Percentiles rank a stretch among this genome's conserved stretches.
phyloP scores from a whole-genome alignment of 2,329 filamentous ascomycete genomes.

The Fusarium lyarnte region DNA sequence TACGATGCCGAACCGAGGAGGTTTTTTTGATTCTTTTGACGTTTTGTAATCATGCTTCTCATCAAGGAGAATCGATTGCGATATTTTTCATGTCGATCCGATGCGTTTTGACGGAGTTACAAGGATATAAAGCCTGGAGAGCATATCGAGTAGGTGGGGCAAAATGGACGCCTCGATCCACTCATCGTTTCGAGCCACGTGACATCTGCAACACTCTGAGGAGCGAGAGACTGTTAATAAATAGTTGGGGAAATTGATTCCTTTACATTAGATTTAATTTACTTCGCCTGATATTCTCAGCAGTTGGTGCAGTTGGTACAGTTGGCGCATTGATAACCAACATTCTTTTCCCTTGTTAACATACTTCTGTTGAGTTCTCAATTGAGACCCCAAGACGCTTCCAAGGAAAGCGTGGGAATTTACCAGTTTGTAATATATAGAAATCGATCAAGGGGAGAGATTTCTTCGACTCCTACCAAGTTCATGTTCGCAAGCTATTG shows the following conservation, averaged over 20 bases:
- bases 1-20: background rate
- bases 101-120: background rate
- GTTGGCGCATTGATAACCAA: accelerated
- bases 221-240: background rate
- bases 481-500: background rate
- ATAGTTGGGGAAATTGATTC: accelerated
- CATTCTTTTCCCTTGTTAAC: accelerated
- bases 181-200: background rate
- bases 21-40: accelerated
- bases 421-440: too few relatives aligned
- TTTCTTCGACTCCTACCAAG: accelerated
- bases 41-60: accelerated
- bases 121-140: accelerated
- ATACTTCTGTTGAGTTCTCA: accelerated
- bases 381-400: background rate
- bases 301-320: too few relatives aligned
- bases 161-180: accelerated
- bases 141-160: accelerated
- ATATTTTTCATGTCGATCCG: background rate
- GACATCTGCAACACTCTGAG: background rate
- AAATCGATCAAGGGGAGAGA: accelerated
- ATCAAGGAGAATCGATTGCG: background rate
- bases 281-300: accelerated
- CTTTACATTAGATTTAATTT: accelerated
- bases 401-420: accelerated